Conservation (phyloP, 805 yeast species). For the Ogataea henricii region DNA sequence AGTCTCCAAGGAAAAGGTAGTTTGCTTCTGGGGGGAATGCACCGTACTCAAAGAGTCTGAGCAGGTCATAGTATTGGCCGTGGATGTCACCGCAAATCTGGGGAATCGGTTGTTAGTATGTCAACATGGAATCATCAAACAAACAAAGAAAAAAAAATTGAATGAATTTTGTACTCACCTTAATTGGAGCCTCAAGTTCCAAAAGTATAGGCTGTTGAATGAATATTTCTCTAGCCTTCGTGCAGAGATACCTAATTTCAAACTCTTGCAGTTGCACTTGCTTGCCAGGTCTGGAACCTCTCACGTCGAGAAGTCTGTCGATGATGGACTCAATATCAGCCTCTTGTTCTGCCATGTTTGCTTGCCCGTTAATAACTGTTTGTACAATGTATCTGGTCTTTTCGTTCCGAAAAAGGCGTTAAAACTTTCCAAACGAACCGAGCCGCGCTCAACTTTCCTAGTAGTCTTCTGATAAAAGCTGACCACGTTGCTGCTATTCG, state of each 20-base stretch:
- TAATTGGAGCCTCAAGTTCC: slow-evolving; percentile 96
- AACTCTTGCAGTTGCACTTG: slow-evolving; percentile 92
- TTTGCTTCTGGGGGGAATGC: slow-evolving; percentile 99
- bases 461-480: background rate
- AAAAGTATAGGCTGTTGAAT: slow-evolving; percentile 95
- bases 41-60: slow-evolving; percentile 95
- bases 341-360: slow-evolving; percentile 46
- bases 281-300: slow-evolving; percentile 98
- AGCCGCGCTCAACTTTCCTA: slow-evolving; percentile 3
- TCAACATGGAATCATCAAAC: too few species aligned
- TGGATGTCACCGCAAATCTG: slow-evolving; percentile 93
- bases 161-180: slow-evolving; percentile 52
- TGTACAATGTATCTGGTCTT: slow-evolving; percentile 3
- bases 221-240: slow-evolving; percentile 96
- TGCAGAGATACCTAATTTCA: slow-evolving; percentile 93
- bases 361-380: slow-evolving; percentile 3
- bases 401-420: slow-evolving; percentile 4
- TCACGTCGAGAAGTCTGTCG: slow-evolving; percentile 93
- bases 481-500: slow-evolving; percentile 9
- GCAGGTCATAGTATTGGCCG: slow-evolving; percentile 95
- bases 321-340: slow-evolving; percentile 96
- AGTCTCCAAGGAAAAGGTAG: slow-evolving; percentile 93
- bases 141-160: too few species aligned
- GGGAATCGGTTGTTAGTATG: slow-evolving; percentile 10
- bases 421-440: slow-evolving; percentile 6